Conservation (phyloP, 305 asterid species). For the Rubia tinctorum region DNA sequence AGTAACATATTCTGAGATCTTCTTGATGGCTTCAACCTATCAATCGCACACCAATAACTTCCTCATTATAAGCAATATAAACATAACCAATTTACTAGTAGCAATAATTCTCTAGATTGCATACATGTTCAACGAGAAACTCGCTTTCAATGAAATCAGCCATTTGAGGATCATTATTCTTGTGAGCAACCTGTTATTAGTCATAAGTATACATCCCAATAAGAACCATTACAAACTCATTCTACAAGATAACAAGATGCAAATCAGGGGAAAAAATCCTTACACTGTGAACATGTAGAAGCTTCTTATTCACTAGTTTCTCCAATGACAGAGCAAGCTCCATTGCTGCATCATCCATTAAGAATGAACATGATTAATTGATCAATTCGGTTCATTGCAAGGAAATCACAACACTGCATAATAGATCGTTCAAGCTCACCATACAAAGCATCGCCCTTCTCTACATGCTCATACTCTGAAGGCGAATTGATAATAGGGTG, state of each 20-base stretch:
- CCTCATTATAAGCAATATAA: neutral
- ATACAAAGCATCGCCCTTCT: slow-evolving; percentile 80
- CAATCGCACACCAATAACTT: neutral
- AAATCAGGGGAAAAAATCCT: slow-evolving; percentile 4
- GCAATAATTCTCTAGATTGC: neutral
- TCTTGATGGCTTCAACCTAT: slow-evolving; percentile 79
- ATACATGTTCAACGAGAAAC: slow-evolving; percentile 75
- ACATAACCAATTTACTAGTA: neutral
- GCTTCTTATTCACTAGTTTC: slow-evolving; percentile 69
- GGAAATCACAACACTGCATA: neutral
- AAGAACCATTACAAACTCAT: neutral
- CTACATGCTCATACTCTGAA: slow-evolving; percentile 60
- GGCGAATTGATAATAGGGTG: slow-evolving; percentile 42
- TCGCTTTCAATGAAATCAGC: slow-evolving; percentile 77
- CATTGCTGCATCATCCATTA: slow-evolving; percentile 58
- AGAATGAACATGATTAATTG: neutral
- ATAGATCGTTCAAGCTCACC: slow-evolving; percentile 29
- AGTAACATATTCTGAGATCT: slow-evolving; percentile 65
- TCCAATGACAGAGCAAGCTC: slow-evolving; percentile 81
- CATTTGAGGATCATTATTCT: slow-evolving; percentile 59
- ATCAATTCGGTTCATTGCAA: neutral
- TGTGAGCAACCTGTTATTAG: slow-evolving; percentile 55
- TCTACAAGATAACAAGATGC: neutral
- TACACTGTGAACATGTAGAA: slow-evolving; percentile 57
- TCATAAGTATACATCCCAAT: neutral